phyloP scores from a whole-genome alignment of 1,139 yeast species.

The Geotrichum phurueaensis region DNA sequence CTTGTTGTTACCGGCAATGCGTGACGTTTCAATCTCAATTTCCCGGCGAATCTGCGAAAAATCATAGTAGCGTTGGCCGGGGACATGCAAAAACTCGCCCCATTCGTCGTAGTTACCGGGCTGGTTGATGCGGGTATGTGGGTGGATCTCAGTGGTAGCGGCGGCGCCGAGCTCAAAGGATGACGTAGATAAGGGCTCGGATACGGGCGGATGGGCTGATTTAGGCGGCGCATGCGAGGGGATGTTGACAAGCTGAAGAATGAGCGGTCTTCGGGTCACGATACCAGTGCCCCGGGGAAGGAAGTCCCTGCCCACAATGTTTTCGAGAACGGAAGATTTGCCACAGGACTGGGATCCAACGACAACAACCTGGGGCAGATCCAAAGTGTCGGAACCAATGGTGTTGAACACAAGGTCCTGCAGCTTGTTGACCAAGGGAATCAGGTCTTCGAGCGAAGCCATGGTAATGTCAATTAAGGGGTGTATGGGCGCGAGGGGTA shows the following conservation, averaged over 20 bases:
- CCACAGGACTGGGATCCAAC: conserved; percentile 83
- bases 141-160: conserved; percentile 2
- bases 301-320: conserved; percentile 74
- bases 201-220: not conserved
- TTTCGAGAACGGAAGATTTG: conserved; percentile 72
- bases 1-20: conserved; percentile 93
- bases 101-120: conserved; percentile 48
- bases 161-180: conserved; percentile 18
- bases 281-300: conserved; percentile 80
- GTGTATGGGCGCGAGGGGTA: not conserved
- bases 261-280: conserved; percentile 72
- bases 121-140: conserved; percentile 10
- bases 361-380: conserved; percentile 77
- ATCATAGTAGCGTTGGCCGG: conserved; percentile 73
- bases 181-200: not conserved
- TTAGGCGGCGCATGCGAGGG: conserved; percentile 21
- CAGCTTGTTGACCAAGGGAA: conserved; percentile 55
- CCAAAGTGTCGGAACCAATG: conserved; percentile 53
- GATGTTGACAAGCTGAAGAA: conserved; percentile 57
- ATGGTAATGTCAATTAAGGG: conserved; percentile 29
- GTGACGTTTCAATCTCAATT: conserved; percentile 83
- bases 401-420: conserved; percentile 47
- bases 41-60: conserved; percentile 80
- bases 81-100: conserved; percentile 94
- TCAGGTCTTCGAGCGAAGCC: conserved; percentile 65